phyloP scores from a whole-genome alignment of 2,329 filamentous ascomycete genomes.

The Corinectria fuckeliana region DNA sequence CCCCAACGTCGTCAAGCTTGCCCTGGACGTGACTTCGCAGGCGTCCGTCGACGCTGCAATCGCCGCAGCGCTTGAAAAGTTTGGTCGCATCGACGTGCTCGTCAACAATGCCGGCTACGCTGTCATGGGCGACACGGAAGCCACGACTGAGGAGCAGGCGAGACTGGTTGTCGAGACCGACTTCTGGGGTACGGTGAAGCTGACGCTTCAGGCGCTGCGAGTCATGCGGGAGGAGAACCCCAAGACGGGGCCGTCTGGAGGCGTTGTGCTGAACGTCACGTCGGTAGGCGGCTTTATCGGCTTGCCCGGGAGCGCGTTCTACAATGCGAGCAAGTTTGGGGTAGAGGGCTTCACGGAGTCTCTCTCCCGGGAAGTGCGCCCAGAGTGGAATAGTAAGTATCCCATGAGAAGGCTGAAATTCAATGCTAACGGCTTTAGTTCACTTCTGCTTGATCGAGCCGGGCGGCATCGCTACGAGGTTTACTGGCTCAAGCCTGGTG shows the following conservation, averaged over 20 bases:
- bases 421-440: slow-evolving; percentile 32
- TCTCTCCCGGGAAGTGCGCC: slow-evolving; percentile 27
- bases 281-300: slow-evolving; percentile 27
- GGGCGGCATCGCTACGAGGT: no score
- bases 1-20: no score
- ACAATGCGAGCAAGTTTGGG: slow-evolving; percentile 35
- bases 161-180: slow-evolving; percentile 49
- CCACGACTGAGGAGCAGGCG: slow-evolving; percentile 27
- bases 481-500: no score
- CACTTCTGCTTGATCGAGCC: slow-evolving; percentile 53
- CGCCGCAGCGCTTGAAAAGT: no score
- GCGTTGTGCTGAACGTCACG: slow-evolving; percentile 38
- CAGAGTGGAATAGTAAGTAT: slow-evolving; percentile 32
- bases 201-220: slow-evolving; percentile 47
- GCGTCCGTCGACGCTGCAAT: no score
- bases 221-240: slow-evolving; percentile 46
- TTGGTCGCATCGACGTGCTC: no score
- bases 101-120: slow-evolving; percentile 46
- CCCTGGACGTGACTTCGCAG: no score
- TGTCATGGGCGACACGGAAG: slow-evolving; percentile 39
- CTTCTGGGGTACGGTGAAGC: slow-evolving; percentile 50
- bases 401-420: no score
- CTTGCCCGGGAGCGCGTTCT: slow-evolving; percentile 31
- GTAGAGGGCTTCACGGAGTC: slow-evolving; percentile 34
- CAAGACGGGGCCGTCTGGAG: not conserved